A percentile compares a stretch with the other conserved stretches of the same genome.
Conservation (phyloP, 2,329 filamentous ascomycete genomes). For the Pseudogymnoascus destructans region DNA sequence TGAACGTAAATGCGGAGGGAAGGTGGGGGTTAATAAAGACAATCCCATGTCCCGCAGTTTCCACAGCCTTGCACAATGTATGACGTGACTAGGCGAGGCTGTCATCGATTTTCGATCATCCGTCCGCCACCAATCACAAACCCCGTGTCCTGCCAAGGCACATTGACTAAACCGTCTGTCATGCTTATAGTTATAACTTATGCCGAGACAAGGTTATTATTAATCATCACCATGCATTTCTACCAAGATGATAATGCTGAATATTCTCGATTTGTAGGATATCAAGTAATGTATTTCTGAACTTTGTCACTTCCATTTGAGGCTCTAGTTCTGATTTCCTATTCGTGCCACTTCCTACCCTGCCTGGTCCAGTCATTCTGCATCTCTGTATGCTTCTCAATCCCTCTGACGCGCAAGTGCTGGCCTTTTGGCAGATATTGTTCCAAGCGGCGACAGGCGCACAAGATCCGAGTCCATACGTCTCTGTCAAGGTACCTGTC, state of each 20-base stretch:
- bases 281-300: slow-evolving; percentile 8
- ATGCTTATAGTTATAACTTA: too few species aligned
- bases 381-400: slow-evolving; percentile 5
- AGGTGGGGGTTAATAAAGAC: background rate
- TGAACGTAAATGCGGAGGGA: background rate
- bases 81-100: slow-evolving; percentile 6
- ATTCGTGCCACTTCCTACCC: slow-evolving; percentile 8
- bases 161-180: slow-evolving; percentile 4
- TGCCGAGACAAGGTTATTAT: background rate
- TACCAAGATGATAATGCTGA: background rate
- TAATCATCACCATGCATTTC: slow-evolving; percentile 4
- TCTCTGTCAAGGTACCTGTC: background rate
- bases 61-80: slow-evolving; percentile 5
- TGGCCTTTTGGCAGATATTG: background rate
- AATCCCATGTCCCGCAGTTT: background rate
- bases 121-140: background rate
- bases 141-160: background rate
- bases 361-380: slow-evolving; percentile 1
- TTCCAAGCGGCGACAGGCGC: background rate
- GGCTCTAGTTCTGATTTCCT: background rate
- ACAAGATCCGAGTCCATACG: background rate
- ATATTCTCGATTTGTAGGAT: slow-evolving; percentile 5
- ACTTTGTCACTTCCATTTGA: background rate
- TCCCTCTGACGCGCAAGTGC: slow-evolving; percentile 3
- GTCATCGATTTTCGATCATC: background rate